phyloP scores from a whole-genome alignment of 2,329 filamentous ascomycete species.

The Thelonectria olida region DNA sequence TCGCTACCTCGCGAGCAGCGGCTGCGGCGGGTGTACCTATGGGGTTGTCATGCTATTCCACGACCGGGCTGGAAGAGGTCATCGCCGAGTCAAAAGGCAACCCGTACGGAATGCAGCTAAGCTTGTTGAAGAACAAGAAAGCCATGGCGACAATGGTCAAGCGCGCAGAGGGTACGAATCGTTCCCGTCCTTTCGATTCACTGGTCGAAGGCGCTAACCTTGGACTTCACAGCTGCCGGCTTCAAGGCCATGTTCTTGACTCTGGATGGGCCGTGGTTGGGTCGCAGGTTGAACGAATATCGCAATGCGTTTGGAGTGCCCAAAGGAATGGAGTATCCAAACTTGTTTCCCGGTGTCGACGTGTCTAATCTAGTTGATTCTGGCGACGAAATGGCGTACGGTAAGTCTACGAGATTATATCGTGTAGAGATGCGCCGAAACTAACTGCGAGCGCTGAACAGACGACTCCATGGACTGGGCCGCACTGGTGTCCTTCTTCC shows the following conservation, averaged over 20 bases:
- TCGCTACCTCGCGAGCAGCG: slow-evolving; percentile 10
- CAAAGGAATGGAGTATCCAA: slow-evolving; percentile 28
- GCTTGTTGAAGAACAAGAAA: slow-evolving; percentile 15
- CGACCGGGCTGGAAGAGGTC: slow-evolving; percentile 13
- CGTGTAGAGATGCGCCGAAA: no score
- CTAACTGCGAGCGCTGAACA: neutral
- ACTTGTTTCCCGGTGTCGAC: slow-evolving; percentile 21
- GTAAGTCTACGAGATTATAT: slow-evolving; percentile 3
- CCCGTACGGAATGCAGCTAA: slow-evolving; percentile 20
- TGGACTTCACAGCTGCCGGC: slow-evolving; percentile 21
- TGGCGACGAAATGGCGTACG: slow-evolving; percentile 19
- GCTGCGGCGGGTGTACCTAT: neutral
- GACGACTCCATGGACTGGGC: slow-evolving; percentile 19
- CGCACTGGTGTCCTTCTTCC: slow-evolving; percentile 17
- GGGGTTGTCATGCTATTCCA: slow-evolving; percentile 15
- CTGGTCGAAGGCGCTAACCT: neutral
- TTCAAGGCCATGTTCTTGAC: slow-evolving; percentile 42
- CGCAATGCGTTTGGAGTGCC: slow-evolving; percentile 35
- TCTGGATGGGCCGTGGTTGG: slow-evolving; percentile 36
- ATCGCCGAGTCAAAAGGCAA: slow-evolving; percentile 21
- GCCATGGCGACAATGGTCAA: slow-evolving; percentile 10
- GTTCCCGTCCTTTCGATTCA: neutral
- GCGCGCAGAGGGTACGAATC: slow-evolving; percentile 24
- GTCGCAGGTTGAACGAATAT: slow-evolving; percentile 34
- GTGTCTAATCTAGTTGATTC: slow-evolving; percentile 16